Conservation (phyloP, 2,329 filamentous ascomycete species). For the Arthroderma sp. region DNA sequence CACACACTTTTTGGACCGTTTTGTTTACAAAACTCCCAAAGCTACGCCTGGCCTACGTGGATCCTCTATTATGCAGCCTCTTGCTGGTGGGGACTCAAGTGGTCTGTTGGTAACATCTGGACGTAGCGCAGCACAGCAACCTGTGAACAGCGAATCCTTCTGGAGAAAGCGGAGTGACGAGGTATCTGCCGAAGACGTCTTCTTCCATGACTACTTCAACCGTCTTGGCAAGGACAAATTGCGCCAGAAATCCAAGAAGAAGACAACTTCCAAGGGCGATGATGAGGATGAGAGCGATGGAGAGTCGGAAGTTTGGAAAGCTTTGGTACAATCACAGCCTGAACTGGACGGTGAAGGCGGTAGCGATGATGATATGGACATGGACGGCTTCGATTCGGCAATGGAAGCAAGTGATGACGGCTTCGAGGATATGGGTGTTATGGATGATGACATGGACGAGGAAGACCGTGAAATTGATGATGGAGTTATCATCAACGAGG, state of each 20-base stretch:
- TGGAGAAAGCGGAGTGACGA: conserved; percentile 84
- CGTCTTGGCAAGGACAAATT: conserved; percentile 53
- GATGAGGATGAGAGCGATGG: conserved; percentile 44
- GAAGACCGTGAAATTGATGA: conserved; percentile 24
- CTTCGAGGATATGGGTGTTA: conserved; percentile 26
- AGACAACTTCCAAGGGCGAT: conserved; percentile 35
- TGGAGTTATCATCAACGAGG: conserved; percentile 13
- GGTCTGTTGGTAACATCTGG: conserved; percentile 50
- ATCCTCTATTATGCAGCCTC: conserved; percentile 90
- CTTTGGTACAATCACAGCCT: conserved; percentile 67
- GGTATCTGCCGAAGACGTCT: conserved; percentile 81
- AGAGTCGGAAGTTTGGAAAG: conserved; percentile 84
- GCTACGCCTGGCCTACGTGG: conserved; percentile 53
- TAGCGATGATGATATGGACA: conserved; percentile 47
- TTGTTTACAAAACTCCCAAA: conserved; percentile 94
- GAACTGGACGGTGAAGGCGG: conserved; percentile 56
- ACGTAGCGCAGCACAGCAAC: conserved; percentile 48
- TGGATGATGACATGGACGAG: conserved; percentile 32
- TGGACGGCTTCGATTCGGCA: conserved; percentile 43
- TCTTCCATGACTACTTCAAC: conserved; percentile 97
- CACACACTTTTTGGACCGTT: conserved; percentile 92
- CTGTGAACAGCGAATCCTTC: conserved; percentile 78
- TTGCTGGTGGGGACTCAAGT: conserved; percentile 51
- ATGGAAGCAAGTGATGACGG: conserved; percentile 38
- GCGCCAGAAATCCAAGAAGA: conserved; percentile 46